Conservation (phyloP, 148 eudicot genomes). For the Vaccinium vitisidaea region DNA sequence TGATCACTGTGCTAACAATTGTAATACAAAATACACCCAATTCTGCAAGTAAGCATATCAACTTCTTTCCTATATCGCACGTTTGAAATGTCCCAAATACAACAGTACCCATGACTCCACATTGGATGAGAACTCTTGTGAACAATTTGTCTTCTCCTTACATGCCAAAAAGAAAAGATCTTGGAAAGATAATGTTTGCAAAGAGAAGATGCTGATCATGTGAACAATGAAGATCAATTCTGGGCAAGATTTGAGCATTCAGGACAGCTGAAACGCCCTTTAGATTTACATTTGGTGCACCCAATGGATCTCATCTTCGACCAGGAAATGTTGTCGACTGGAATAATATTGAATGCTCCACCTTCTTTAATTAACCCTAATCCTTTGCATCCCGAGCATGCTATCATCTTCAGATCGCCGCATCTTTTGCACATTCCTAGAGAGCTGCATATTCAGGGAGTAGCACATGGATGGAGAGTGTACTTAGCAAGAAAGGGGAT, state of each 20-base stretch:
- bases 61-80: background rate
- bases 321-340: conserved; percentile 26
- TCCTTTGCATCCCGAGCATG: conserved; percentile 69
- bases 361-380: conserved; percentile 47
- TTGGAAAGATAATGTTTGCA: background rate
- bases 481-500: background rate
- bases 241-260: conserved; percentile 30
- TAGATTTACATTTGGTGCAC: conserved; percentile 47
- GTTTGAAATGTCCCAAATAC: background rate
- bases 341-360: conserved; percentile 41
- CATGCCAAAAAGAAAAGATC: background rate
- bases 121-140: background rate
- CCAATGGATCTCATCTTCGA: conserved; percentile 25
- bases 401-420: conserved; percentile 68
- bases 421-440: conserved; percentile 78
- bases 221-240: conserved; percentile 2
- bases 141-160: background rate
- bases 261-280: conserved; percentile 57
- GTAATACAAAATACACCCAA: background rate
- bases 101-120: background rate
- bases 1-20: too few relatives aligned
- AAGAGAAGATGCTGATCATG: background rate
- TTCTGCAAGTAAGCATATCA: background rate
- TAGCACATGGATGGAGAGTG: background rate
- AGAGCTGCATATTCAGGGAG: conserved; percentile 42